Base-by-base conservation (phyloP, 2,329 filamentous ascomycete genomes). In the Parascedosporium putredinis region DNA sequence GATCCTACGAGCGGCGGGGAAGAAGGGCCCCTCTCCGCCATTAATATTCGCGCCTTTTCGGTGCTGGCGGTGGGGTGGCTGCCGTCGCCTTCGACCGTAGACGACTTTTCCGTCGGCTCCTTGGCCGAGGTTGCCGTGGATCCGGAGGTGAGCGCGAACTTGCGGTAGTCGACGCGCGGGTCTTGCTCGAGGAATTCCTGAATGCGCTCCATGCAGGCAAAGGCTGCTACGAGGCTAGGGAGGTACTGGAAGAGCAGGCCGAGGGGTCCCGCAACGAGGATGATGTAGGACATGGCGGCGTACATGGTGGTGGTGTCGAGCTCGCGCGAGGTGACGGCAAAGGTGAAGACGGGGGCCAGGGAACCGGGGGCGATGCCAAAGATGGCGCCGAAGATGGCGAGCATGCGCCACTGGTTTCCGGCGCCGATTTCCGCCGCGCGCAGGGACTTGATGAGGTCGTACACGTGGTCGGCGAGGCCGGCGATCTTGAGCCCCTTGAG, bases 111-210 rank as follows among this genome's bases (percentile, higher is more conserved):
- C n/a, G n/a, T n/a, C n/a, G n/a, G n/a, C n/a, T n/a, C n/a, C n/a
- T n/a, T n/a, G n/a, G n/a, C n/a, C n/a, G n/a, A n/a, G n/a, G n/a
- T n/a, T n/a, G n/a, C n/a, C n/a, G n/a, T n/a, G n/a, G n/a, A n/a
- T n/a, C n/a, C n/a, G n/a, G n/a, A n/a, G n/a, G n/a, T n/a, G n/a
- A n/a, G n/a, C n/a, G 31, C 14, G 31, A 50, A 51, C 23, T 47
- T 29, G 3, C 60, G 54, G 24, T 57, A 59, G 22, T 62, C 60
- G 3, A 51, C 45, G 0, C 56, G 58, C 0, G 58, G 52, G 5
- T 62, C 59, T 1, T 50, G 38, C 2, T 64, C 64, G 1, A 73
- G 53, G n/a, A 67, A 70, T 0, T 50, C 55, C 36, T 70, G 67
- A 1, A 71, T 62, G 2, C 67, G 59, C 22, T 55, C 52, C 5